Percentiles rank a stretch among this genome's conserved stretches.
Conservation (phyloP, 768 basidiomycete species). For the Royoungia palumana region DNA sequence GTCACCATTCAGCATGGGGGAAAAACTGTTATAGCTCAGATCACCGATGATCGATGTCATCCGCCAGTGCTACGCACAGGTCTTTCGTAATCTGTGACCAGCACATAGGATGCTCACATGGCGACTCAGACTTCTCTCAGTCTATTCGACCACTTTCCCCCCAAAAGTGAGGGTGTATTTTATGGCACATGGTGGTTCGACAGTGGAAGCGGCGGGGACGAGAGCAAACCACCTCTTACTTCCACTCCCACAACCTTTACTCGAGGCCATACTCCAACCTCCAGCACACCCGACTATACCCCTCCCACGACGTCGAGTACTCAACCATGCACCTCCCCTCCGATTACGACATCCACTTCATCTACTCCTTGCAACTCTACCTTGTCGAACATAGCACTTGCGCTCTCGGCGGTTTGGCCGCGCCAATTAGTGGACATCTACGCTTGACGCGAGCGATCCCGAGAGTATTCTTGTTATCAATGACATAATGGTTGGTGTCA, state of each 20-base stretch:
- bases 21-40: constrained; percentile 51
- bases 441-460: constrained; percentile 30
- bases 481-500: constrained; percentile 37
- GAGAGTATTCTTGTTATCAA: constrained; percentile 36
- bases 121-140: constrained; percentile 69
- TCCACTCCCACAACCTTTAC: constrained; percentile 21
- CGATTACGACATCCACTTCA: constrained; percentile 21
- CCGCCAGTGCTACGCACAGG: neutral
- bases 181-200: constrained; percentile 59
- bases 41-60: constrained; percentile 48
- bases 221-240: constrained; percentile 8
- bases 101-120: constrained; percentile 65
- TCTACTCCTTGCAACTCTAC: constrained; percentile 23
- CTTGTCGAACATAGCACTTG: constrained; percentile 19
- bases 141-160: constrained; percentile 62
- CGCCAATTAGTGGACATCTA: constrained; percentile 23
- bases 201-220: constrained; percentile 34
- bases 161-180: constrained; percentile 48
- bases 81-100: constrained; percentile 23
- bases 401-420: constrained; percentile 24
- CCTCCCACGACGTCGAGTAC: constrained; percentile 15
- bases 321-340: constrained; percentile 15
- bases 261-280: constrained; percentile 18
- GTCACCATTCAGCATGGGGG: constrained; percentile 64
- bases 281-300: no score